A percentile compares a stretch with the other conserved stretches of the same genome.
Conservation (phyloP, 305 asterid species). For the Plantago lanceolata region DNA sequence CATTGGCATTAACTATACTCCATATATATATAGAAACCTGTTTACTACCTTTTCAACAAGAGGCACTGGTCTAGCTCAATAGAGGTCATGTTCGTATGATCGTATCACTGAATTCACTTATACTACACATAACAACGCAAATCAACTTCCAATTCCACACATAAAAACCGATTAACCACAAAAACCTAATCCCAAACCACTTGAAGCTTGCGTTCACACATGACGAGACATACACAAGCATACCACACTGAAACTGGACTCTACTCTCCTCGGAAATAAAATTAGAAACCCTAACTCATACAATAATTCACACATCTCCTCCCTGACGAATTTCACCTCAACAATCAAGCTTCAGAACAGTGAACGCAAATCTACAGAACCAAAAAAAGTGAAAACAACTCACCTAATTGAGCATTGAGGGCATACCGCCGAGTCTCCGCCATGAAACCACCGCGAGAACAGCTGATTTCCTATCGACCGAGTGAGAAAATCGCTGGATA, state of each 20-base stretch:
- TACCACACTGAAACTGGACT: not conserved
- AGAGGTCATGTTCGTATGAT: not conserved
- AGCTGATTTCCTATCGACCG: constrained; percentile 13
- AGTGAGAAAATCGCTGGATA: constrained; percentile 16
- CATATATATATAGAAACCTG: too few relatives aligned
- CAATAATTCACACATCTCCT: not conserved
- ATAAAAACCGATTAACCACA: not conserved
- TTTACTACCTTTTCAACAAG: not conserved
- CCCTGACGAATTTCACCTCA: not conserved
- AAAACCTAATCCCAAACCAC: not conserved
- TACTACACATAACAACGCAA: not conserved
- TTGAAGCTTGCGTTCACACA: not conserved
- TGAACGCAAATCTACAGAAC: not conserved
- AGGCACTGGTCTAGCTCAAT: not conserved
- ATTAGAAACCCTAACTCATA: not conserved
- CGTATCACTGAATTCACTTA: not conserved
- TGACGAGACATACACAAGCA: not conserved
- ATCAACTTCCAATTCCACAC: not conserved
- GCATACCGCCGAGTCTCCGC: constrained; percentile 47
- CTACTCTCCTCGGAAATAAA: not conserved
- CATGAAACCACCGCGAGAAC: constrained; percentile 23
- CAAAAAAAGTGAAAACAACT: constrained; percentile 15
- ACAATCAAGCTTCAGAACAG: not conserved
- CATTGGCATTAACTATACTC: not conserved
- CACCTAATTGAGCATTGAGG: constrained; percentile 59